Evolutionary conservation across 2,329 filamentous ascomycete genomes (phyloP).

Genomic region (Colletotrichum viniferum): DNA sequence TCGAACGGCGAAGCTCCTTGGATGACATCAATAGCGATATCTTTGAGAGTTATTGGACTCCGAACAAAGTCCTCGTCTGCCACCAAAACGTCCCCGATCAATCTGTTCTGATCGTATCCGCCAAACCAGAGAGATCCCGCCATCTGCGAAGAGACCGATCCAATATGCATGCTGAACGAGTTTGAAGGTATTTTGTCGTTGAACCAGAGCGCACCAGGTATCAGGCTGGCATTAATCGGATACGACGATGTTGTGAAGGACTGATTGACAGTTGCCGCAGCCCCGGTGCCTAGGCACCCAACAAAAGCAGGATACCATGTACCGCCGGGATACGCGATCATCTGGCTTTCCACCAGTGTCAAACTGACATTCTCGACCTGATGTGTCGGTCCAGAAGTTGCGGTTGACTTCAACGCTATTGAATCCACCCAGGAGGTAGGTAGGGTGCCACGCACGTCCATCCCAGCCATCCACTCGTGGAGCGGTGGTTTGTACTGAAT

Average conservation of each 20-base stretch:
- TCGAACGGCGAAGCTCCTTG: constrained; percentile 42
- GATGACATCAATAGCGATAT: constrained; percentile 44
- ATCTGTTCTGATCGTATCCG: constrained; percentile 44
- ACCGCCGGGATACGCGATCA: constrained; percentile 31
- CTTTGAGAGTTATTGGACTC: constrained; percentile 35
- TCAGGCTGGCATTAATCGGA: constrained; percentile 32
- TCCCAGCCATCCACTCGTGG: constrained; percentile 28
- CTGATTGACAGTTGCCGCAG: constrained; percentile 29
- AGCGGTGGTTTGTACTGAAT: neutral
- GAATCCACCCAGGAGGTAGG: neutral
- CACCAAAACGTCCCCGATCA: constrained; percentile 35
- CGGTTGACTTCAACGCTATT: neutral
- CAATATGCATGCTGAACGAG: constrained; percentile 47
- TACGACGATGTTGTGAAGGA: constrained; percentile 25
- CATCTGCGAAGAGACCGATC: constrained; percentile 35
- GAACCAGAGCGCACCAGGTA: constrained; percentile 30
- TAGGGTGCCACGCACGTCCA: constrained; percentile 19
- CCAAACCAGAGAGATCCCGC: constrained; percentile 41
- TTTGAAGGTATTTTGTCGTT: constrained; percentile 36
- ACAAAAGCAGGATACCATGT: constrained; percentile 33
- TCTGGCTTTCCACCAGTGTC: constrained; percentile 28
- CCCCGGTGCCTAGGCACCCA: constrained; percentile 35
- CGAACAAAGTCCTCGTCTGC: constrained; percentile 21
- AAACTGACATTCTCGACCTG: constrained; percentile 29
- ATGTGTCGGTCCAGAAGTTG: neutral